Conservation (phyloP, 768 basidiomycete species). For the Macrolepiota fuliginosa region DNA sequence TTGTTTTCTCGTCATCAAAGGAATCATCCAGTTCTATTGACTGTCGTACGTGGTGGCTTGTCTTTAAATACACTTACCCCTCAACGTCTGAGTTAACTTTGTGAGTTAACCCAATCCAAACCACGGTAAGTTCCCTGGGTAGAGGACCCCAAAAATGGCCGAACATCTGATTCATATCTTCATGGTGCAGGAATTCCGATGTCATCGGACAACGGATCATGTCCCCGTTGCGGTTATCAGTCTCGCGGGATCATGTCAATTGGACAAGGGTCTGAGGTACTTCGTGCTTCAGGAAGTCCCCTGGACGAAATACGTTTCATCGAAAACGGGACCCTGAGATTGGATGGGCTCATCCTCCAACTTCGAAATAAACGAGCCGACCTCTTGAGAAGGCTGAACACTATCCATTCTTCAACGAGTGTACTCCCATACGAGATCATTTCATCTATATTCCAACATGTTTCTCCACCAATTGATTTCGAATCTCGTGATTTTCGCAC, state of each 20-base stretch:
- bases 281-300: too few relatives aligned
- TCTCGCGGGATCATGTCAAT: neutral
- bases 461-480: neutral
- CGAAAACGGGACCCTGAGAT: neutral
- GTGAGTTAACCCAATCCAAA: neutral
- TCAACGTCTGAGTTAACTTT: neutral
- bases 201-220: neutral
- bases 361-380: neutral
- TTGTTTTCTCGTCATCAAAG: neutral
- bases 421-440: slow-evolving; percentile 3
- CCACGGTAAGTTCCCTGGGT: neutral
- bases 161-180: neutral
- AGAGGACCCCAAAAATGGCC: neutral
- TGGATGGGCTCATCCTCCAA: slow-evolving; percentile 1
- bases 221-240: slow-evolving; percentile 1
- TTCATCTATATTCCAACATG: slow-evolving; percentile 3
- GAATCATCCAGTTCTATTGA: neutral
- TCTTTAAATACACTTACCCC: neutral
- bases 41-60: neutral
- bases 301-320: neutral
- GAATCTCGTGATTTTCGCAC: neutral
- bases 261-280: neutral
- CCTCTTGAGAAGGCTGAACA: neutral
- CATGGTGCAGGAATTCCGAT: neutral
- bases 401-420: neutral